Evolutionary conservation across 306 rosid species (phyloP), one percentile per base, ranked within the genome.

Genomic region (Dryas octopetala): DNA sequence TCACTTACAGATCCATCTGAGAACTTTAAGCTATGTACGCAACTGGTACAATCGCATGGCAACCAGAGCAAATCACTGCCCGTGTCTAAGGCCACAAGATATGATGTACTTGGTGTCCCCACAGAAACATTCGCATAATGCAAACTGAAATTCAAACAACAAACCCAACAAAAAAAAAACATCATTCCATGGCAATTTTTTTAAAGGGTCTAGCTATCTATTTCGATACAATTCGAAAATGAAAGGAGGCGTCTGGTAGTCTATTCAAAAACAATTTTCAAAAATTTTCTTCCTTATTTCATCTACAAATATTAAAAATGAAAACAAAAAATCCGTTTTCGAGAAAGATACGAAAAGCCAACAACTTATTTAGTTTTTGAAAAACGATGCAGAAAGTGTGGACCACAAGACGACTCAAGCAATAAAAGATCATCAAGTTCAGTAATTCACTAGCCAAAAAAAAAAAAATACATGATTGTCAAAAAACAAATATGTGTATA

Each of bases 1-100:
- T 61, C 57, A 44, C 17, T 41, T 85, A 92, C 98, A 79, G 59
- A 16, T 59, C 85, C 89, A 4, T 15, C 6, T 53, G 84, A 11
- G n/a, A 75, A 1, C 54, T 53, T 59, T 32, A 90, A 0, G 62
- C 66, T 68, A 16, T 1, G 76, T 1, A 78, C 71, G 78, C 99
- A 96, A 71, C 81, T 81, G 80, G 57, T 62, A 80, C 99, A 96
- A 68, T 96, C 94, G 65, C 99, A 96, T 38, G 99, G 99, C 44
- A 96, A 70, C 99, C 98, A 96, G 84, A 92, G 85, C 79, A 90
- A 81, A 84, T 96, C 92, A 71, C 99, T 96, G 3, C 99, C 99
- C 0, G 99, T 96, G 79, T 96, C 99, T 77, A 96, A 85, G 57
- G 98, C 99, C 88, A 96, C 99, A 54, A 92, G 46, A 75, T 86